These are phyloP conservation scores for Tuber borchii DNA, from an alignment of 495 filamentous ascomycete species.

Conservation along the genomic window DNA sequence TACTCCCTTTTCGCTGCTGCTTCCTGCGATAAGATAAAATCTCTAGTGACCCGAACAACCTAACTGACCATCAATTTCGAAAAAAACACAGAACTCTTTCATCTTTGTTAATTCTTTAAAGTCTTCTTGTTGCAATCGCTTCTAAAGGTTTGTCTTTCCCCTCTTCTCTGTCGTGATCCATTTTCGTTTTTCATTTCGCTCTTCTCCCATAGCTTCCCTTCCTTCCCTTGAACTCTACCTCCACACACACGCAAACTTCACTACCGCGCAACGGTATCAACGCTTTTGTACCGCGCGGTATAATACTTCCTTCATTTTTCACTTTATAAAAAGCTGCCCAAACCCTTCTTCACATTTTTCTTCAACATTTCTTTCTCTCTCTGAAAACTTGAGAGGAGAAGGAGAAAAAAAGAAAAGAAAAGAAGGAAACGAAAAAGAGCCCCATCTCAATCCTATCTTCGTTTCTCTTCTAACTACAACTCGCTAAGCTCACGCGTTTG, in stretches of 20 bases:
- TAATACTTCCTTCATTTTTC: background rate
- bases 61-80: slow-evolving; percentile 20
- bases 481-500: slow-evolving; percentile 24
- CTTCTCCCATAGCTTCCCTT: background rate
- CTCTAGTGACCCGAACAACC: slow-evolving; percentile 1
- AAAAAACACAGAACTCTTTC: slow-evolving; percentile 39
- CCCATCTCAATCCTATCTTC: background rate
- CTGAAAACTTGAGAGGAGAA: background rate
- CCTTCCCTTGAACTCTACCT: slow-evolving; percentile 34
- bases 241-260: slow-evolving; percentile 7
- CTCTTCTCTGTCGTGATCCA: slow-evolving; percentile 25
- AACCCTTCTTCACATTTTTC: slow-evolving; percentile 10
- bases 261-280: slow-evolving; percentile 1
- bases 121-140: slow-evolving; percentile 20
- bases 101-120: slow-evolving; percentile 27
- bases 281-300: background rate
- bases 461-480: background rate
- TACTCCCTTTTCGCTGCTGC: slow-evolving; percentile 20
- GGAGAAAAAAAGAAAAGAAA: background rate
- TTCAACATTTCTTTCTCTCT: background rate
- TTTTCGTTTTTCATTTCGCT: slow-evolving; percentile 17
- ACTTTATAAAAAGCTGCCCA: background rate
- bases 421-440: background rate
- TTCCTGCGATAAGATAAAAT: slow-evolving; percentile 40
- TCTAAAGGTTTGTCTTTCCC: slow-evolving; percentile 37